These are phyloP conservation scores for Edaphochlamys debaryana DNA, from an alignment of 139 green algal species.

Conservation along the genomic window DNA sequence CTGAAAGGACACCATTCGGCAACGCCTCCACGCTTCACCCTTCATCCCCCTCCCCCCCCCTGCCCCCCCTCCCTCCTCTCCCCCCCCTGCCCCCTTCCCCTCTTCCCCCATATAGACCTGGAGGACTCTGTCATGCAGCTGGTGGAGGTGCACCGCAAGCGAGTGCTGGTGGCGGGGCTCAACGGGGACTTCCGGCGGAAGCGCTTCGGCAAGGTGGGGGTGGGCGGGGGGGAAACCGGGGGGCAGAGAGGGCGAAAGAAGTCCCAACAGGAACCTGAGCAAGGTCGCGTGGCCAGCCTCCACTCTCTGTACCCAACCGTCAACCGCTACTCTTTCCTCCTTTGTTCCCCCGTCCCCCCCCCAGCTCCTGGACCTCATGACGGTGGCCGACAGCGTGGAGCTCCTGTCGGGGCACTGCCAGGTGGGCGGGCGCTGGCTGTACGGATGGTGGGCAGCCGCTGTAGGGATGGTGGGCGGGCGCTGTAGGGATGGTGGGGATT, in stretches of 20 bases:
- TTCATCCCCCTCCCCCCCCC: background rate
- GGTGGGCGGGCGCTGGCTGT: no score
- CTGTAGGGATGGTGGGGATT: no score
- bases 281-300: background rate
- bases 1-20: no score
- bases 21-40: no score
- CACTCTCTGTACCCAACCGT: no score
- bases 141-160: constrained; percentile 75
- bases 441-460: no score
- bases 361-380: constrained; percentile 63
- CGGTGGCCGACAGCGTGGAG: constrained; percentile 78
- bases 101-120: constrained; percentile 81
- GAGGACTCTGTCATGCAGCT: constrained; percentile 61
- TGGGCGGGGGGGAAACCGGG: background rate
- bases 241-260: background rate
- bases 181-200: constrained; percentile 78
- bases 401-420: constrained; percentile 79
- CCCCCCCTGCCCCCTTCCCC: background rate
- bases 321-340: background rate
- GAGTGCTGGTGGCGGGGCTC: constrained; percentile 75
- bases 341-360: background rate
- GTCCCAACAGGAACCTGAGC: background rate
- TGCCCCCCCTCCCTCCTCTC: constrained; percentile 12
- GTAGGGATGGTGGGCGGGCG: no score
- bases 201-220: constrained; percentile 5